Base-by-base conservation (phyloP, 192 early-diverging fungal species). In the Coemansia sp. region DNA sequence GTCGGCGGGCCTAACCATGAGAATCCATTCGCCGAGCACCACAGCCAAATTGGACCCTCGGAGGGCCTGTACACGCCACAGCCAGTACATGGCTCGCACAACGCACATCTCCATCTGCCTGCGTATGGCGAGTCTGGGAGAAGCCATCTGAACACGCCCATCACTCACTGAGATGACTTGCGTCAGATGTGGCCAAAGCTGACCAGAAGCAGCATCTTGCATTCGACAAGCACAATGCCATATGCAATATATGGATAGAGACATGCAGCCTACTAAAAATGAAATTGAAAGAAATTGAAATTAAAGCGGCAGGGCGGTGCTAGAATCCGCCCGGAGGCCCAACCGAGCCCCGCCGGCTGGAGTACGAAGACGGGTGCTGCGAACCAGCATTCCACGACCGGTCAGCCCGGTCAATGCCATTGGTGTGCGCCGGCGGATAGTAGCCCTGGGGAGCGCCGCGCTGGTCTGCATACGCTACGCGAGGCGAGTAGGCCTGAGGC, bases 141-240 rank as follows among this genome's bases (percentile, higher is more conserved):
- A 57, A 61, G 52, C 31, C 78, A 68, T 31, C 55, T 81, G 3
- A 66, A 81, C 38, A 81, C 69, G 25, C 78, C 78, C 1, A 81
- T 81, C 26, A 73, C 73, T 9, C 70, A 63, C 21, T n/a, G n/a
- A n/a, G n/a, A n/a, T n/a, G n/a, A n/a, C n/a, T n/a, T n/a, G n/a
- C n/a, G n/a, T n/a, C n/a, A n/a, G n/a, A n/a, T n/a, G n/a, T n/a
- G n/a, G n/a, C n/a, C n/a, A n/a, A n/a, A n/a, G n/a, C n/a, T n/a
- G n/a, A n/a, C n/a, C n/a, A n/a, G n/a, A n/a, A n/a, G n/a, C n/a
- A n/a, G n/a, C n/a, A n/a, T n/a, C n/a, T n/a, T n/a, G n/a, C n/a
- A n/a, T n/a, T n/a, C n/a, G n/a, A n/a, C n/a, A n/a, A n/a, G n/a
- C n/a, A n/a, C n/a, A n/a, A n/a, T n/a, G n/a, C n/a, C n/a, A n/a